Evolutionary conservation across 2,329 filamentous ascomycete species (phyloP).

Genomic region (Cordyceps militaris): DNA sequence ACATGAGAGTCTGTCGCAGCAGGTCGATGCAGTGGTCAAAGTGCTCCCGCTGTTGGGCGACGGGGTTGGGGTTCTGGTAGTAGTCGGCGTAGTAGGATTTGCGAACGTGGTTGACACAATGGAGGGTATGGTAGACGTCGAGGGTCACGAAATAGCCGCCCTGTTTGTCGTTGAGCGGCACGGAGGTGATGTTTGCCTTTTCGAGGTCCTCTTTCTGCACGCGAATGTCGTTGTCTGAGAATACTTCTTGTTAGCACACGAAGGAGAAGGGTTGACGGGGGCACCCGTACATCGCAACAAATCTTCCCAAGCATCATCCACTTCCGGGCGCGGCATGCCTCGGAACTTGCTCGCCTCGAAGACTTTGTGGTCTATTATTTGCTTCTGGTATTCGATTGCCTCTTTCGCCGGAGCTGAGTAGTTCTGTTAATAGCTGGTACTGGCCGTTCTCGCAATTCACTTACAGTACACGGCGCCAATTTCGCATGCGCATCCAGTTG

Average conservation of each 20-base stretch:
- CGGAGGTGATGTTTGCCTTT: slow-evolving; percentile 6
- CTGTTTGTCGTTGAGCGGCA: slow-evolving; percentile 13
- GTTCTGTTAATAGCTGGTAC: background rate
- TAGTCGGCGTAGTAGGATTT: slow-evolving; percentile 15
- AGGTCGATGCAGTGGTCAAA: slow-evolving; percentile 17
- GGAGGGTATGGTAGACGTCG: slow-evolving; percentile 15
- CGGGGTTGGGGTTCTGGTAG: slow-evolving; percentile 13
- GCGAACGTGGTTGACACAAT: slow-evolving; percentile 14
- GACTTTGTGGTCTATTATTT: slow-evolving; percentile 2
- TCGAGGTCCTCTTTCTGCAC: slow-evolving; percentile 12
- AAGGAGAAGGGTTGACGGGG: background rate
- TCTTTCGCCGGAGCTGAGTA: slow-evolving; percentile 7
- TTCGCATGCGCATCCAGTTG: background rate
- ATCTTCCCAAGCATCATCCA: slow-evolving; percentile 9
- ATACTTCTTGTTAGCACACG: background rate
- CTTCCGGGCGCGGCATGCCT: slow-evolving; percentile 9
- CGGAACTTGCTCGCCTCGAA: slow-evolving; percentile 3
- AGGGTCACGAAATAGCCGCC: slow-evolving; percentile 14
- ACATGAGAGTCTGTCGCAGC: slow-evolving; percentile 17
- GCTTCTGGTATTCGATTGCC: slow-evolving; percentile 8
- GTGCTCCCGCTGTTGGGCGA: slow-evolving; percentile 13
- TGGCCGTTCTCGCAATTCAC: background rate
- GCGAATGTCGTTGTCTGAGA: slow-evolving; percentile 6
- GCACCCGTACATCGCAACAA: background rate
- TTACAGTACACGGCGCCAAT: slow-evolving; percentile 10